Evolutionary conservation across 129 eudicot genomes (phyloP).

Genomic region (Flaveria ramosissima): DNA sequence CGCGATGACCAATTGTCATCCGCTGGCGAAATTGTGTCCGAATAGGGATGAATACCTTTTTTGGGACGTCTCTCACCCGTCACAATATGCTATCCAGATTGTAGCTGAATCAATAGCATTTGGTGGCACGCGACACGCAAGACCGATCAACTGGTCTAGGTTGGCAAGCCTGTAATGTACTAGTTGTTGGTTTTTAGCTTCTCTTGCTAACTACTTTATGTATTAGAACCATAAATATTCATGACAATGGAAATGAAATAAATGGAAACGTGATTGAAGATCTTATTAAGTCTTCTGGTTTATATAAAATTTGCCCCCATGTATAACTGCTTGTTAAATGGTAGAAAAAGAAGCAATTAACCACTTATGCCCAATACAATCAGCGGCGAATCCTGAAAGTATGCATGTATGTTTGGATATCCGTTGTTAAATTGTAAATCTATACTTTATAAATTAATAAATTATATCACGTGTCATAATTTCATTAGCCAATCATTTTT

Average conservation of each 20-base stretch:
- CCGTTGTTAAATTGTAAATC: no score
- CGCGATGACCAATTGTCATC: conserved; percentile 35
- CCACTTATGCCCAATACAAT: no score
- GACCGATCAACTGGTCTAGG: conserved; percentile 34
- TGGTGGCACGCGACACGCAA: conserved; percentile 21
- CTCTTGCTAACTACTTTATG: not conserved
- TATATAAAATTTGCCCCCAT: no score
- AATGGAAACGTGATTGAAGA: not conserved
- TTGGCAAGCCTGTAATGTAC: conserved; percentile 30
- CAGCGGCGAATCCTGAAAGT: no score
- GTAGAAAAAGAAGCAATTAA: no score
- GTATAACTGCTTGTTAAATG: no score
- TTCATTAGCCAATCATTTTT: no score
- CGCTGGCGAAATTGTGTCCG: conserved; percentile 20
- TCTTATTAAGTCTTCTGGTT: no score
- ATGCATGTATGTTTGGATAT: no score
- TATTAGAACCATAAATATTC: not conserved
- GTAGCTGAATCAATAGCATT: conserved; percentile 16
- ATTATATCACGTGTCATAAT: no score
- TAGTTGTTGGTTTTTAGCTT: not conserved
- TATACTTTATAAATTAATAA: no score
- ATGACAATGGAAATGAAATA: not conserved
- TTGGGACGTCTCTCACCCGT: conserved; percentile 37
- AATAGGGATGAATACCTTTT: conserved; percentile 30
- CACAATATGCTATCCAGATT: conserved; percentile 10